Conservation (phyloP, 2,329 filamentous ascomycete species). For the Pseudogymnoascus sp. region DNA sequence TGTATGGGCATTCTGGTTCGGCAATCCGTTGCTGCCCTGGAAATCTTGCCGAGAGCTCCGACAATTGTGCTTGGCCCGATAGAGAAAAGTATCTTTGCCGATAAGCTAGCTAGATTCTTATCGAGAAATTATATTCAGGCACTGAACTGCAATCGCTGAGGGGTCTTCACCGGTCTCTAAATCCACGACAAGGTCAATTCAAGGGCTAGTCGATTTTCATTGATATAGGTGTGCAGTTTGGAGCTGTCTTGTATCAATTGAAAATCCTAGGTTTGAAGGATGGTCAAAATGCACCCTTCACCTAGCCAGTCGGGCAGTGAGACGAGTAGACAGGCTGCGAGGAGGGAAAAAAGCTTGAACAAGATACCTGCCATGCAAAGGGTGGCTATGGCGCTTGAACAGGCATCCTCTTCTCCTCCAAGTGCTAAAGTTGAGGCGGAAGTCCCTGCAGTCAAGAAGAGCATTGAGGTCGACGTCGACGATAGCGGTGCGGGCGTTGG, state of each 20-base stretch:
- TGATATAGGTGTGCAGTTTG: conserved; percentile 7
- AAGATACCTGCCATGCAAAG: conserved; percentile 8
- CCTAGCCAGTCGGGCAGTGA: background rate
- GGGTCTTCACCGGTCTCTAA: background rate
- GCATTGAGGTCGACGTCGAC: background rate
- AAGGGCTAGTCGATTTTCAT: background rate
- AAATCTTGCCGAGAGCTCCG: conserved; percentile 8
- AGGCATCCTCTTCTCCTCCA: background rate
- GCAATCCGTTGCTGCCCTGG: conserved; percentile 2
- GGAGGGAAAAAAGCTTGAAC: conserved; percentile 9
- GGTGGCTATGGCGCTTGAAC: background rate
- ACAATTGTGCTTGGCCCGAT: background rate
- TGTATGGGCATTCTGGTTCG: background rate
- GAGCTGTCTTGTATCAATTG: conserved; percentile 7
- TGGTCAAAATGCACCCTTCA: background rate
- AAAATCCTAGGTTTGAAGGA: background rate
- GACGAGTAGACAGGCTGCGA: conserved; percentile 1
- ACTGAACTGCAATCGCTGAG: background rate
- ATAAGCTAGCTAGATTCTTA: conserved; percentile 9
- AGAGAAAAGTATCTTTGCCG: conserved; percentile 9
- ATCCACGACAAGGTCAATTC: conserved; percentile 3
- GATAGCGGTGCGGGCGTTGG: background rate
- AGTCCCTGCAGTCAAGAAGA: background rate
- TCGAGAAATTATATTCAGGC: conserved; percentile 9
- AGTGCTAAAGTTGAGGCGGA: background rate